A percentile compares a stretch with the other conserved stretches of the same genome.
phyloP scores from a whole-genome alignment of 78 protist species.

The Polysphondylium violaceum region DNA sequence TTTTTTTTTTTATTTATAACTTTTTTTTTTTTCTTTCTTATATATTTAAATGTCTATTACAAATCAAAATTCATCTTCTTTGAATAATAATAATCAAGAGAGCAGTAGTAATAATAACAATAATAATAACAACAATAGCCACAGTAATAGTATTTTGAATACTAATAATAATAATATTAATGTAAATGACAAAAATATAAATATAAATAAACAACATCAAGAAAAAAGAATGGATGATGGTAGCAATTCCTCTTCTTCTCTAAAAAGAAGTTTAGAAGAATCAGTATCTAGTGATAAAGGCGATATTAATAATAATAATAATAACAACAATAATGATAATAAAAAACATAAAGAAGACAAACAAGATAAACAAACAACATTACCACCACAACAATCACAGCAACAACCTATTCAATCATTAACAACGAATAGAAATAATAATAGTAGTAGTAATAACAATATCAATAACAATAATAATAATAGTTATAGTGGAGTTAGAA shows the following conservation, averaged over 20 bases:
- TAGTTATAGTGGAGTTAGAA: neutral
- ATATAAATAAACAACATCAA: no score
- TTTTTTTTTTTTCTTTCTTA: no score
- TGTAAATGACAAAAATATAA: neutral
- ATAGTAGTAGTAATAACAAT: conserved; percentile 3
- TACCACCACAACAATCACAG: conserved; percentile 1
- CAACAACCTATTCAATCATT: conserved; percentile 12
- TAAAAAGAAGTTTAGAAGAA: no score
- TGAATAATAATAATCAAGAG: neutral
- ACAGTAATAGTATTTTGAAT: no score
- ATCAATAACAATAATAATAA: neutral
- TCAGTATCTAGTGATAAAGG: no score
- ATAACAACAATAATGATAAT: neutral
- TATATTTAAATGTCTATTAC: neutral
- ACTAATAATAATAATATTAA: neutral
- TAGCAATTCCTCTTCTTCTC: no score
- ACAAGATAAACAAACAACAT: neutral
- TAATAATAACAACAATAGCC: neutral
- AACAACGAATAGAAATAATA: neutral
- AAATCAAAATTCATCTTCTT: neutral
- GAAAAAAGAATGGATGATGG: no score
- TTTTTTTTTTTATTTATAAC: no score
- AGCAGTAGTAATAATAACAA: neutral
- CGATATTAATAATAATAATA: neutral
- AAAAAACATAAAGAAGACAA: no score